Percentiles rank a stretch among this genome's conserved stretches.
Conservation (phyloP, 108 stramenopile genomes). For the Skeletonema potamos region DNA sequence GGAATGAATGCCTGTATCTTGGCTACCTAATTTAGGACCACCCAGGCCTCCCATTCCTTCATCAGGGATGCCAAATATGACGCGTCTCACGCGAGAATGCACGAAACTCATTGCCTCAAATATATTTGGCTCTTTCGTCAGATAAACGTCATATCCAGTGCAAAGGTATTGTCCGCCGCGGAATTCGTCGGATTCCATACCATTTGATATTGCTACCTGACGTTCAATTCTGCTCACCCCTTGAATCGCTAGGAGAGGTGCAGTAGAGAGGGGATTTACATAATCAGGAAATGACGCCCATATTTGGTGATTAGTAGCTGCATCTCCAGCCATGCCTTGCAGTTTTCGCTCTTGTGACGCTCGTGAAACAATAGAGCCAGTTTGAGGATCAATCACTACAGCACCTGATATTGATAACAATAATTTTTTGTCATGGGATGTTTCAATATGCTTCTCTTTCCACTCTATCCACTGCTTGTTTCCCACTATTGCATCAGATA, state of each 20-base stretch:
- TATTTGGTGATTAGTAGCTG: background rate
- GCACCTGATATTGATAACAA: conserved; percentile 28
- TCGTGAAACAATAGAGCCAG: conserved; percentile 36
- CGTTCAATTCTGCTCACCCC: conserved; percentile 79
- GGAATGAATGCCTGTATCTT: conserved; percentile 44
- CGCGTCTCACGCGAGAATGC: conserved; percentile 68
- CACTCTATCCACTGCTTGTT: conserved; percentile 12
- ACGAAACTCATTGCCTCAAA: conserved; percentile 84
- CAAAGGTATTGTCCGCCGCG: conserved; percentile 64
- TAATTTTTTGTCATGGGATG: background rate
- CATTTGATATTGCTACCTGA: conserved; percentile 32
- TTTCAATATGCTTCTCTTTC: conserved; percentile 4
- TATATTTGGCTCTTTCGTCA: conserved; percentile 61
- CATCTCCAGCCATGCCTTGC: conserved; percentile 2
- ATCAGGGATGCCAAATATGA: conserved; percentile 55
- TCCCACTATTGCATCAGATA: conserved; percentile 40
- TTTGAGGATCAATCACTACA: conserved; percentile 51
- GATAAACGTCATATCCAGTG: conserved; percentile 74
- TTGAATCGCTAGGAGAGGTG: conserved; percentile 74
- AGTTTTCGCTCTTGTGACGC: conserved; percentile 27
- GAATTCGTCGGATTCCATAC: conserved; percentile 51
- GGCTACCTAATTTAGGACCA: conserved; percentile 19
- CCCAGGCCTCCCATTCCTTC: conserved; percentile 46
- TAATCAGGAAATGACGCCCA: conserved; percentile 20
- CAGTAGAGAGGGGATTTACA: conserved; percentile 64